phyloP scores from a whole-genome alignment of 495 filamentous ascomycete genomes.

The Podospora anserina region DNA sequence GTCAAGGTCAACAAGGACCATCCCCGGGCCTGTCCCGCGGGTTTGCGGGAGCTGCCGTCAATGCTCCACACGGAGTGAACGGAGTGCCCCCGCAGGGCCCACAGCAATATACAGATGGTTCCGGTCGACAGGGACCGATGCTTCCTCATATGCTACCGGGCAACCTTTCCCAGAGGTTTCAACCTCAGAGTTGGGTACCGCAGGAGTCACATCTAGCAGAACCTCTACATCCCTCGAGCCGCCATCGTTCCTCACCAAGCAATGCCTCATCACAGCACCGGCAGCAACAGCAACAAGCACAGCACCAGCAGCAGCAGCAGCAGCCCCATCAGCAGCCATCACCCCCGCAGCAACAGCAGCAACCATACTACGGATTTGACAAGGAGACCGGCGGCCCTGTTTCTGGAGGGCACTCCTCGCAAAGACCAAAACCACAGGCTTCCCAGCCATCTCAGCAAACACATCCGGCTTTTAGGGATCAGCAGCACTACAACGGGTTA shows the following conservation, averaged over 20 bases:
- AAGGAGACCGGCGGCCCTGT: constrained; percentile 42
- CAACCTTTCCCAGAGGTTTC: constrained; percentile 29
- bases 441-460: constrained; percentile 11
- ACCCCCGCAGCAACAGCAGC: constrained; percentile 8
- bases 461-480: constrained; percentile 14
- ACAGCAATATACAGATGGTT: constrained; percentile 15
- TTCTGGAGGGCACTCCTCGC: constrained; percentile 14
- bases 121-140: constrained; percentile 18
- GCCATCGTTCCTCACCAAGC: constrained; percentile 36
- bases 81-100: constrained; percentile 17
- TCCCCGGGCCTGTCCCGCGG: constrained; percentile 12
- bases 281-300: not conserved
- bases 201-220: constrained; percentile 46
- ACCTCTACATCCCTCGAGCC: constrained; percentile 42
- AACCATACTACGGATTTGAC: constrained; percentile 38
- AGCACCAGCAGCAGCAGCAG: not conserved
- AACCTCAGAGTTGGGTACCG: constrained; percentile 39
- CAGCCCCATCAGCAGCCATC: not conserved
- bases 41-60: constrained; percentile 16
- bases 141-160: constrained; percentile 26
- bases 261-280: constrained; percentile 31
- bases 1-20: constrained; percentile 18
- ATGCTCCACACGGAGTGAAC: constrained; percentile 16
- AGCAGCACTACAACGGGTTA: constrained; percentile 4
- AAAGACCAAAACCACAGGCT: constrained; percentile 17